Evolutionary conservation across 768 basidiomycete species (phyloP).

Genomic region (Boletus vermiculosoides): DNA sequence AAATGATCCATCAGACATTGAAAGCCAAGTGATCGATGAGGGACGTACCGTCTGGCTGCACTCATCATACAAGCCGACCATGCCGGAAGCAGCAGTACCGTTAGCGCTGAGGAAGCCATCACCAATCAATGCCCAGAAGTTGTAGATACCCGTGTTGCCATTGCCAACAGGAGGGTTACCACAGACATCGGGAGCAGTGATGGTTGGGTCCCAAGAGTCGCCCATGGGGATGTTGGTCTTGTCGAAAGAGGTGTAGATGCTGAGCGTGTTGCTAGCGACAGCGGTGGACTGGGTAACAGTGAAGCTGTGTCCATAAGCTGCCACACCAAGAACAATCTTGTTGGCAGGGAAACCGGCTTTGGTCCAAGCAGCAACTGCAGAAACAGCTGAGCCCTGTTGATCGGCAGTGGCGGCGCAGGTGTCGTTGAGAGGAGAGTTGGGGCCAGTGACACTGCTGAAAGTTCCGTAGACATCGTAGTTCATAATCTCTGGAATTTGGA

Average conservation of each 20-base stretch:
- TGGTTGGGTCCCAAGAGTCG: constrained; percentile 53
- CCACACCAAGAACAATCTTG: constrained; percentile 80
- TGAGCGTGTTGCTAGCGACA: constrained; percentile 29
- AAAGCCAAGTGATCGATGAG: not conserved
- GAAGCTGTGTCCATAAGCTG: constrained; percentile 83
- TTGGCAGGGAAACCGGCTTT: constrained; percentile 69
- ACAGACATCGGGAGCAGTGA: constrained; percentile 53
- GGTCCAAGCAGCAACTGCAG: constrained; percentile 73
- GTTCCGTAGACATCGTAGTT: constrained; percentile 66
- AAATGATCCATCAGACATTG: constrained; percentile 1
- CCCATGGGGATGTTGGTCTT: constrained; percentile 43
- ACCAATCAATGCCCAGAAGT: constrained; percentile 62
- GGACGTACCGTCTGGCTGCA: constrained; percentile 72
- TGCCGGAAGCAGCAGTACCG: constrained; percentile 51
- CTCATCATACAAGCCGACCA: constrained; percentile 53
- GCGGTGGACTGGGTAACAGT: constrained; percentile 27
- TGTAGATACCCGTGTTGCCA: constrained; percentile 50
- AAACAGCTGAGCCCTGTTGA: constrained; percentile 72
- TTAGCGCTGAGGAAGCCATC: constrained; percentile 49
- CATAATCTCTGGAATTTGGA: constrained; percentile 54
- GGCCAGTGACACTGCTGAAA: constrained; percentile 57
- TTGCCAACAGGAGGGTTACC: constrained; percentile 49
- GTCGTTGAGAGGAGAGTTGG: constrained; percentile 84
- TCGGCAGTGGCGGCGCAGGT: constrained; percentile 59
- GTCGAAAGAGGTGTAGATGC: constrained; percentile 54